Evolutionary conservation across 306 rosid species (phyloP).

Genomic region (Trichosanthes cucumerina): DNA sequence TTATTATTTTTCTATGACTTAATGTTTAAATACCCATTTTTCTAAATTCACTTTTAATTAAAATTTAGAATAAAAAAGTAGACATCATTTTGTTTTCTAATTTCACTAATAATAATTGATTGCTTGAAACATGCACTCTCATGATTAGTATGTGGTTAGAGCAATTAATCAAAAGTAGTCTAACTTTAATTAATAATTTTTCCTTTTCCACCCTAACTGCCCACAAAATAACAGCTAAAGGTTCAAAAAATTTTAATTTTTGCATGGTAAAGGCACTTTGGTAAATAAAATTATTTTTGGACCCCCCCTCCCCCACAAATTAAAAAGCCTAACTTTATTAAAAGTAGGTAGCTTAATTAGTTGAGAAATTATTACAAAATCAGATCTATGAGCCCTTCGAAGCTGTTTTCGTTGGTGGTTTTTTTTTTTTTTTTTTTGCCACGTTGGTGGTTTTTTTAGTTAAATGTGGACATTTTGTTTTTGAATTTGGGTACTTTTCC

Average conservation of each 20-base stretch:
- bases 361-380: slow-evolving; percentile 1
- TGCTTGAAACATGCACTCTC: background rate
- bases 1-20: background rate
- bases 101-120: background rate
- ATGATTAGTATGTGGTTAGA: background rate
- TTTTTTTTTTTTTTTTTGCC: no score
- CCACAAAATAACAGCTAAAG: background rate
- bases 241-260: background rate
- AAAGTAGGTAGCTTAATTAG: background rate
- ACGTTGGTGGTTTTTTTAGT: no score
- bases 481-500: background rate
- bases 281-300: background rate
- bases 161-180: background rate
- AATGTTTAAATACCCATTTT: background rate
- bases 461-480: background rate
- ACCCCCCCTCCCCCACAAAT: background rate
- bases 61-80: background rate
- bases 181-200: background rate
- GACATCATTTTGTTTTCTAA: background rate
- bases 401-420: background rate
- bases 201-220: background rate
- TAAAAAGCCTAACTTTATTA: background rate
- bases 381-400: background rate
- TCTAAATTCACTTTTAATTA: background rate
- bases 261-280: background rate